These are phyloP conservation scores for Trichoderma koningiopsis DNA, from an alignment of 2,329 filamentous ascomycete species.

Conservation along the genomic window DNA sequence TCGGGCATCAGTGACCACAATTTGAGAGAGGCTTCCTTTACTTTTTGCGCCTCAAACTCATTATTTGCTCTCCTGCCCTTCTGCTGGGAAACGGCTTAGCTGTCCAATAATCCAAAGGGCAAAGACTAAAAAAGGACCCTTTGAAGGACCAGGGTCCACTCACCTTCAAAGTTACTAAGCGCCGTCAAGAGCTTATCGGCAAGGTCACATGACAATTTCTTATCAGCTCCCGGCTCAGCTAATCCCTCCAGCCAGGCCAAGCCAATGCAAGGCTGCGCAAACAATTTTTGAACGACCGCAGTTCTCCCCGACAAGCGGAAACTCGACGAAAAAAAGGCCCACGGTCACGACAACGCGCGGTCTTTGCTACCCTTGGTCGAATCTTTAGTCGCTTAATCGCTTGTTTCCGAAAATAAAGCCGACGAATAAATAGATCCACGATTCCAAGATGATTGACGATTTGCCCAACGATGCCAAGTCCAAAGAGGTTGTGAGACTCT, in stretches of 20 bases:
- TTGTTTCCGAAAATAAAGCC: background rate
- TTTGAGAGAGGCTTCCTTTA: background rate
- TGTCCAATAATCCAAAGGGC: background rate
- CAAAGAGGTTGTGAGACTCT: conserved; percentile 68
- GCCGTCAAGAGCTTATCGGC: conserved; percentile 2
- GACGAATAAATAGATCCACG: background rate
- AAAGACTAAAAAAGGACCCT: background rate
- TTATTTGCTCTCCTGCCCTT: background rate
- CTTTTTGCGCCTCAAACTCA: background rate
- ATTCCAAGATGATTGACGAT: conserved; percentile 42
- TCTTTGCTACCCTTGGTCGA: background rate
- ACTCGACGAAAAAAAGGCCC: background rate
- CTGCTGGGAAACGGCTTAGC: background rate
- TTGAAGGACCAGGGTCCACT: background rate
- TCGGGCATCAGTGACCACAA: background rate
- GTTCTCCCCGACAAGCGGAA: conserved; percentile 7
- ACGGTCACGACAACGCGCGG: background rate
- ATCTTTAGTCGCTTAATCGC: background rate
- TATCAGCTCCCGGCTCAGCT: conserved; percentile 11
- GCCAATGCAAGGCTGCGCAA: conserved; percentile 27
- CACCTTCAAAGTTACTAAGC: background rate
- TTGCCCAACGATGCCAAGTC: conserved; percentile 54
- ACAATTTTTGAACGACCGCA: conserved; percentile 26
- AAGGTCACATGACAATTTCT: conserved; percentile 24
- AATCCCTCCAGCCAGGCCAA: background rate